Evolutionary conservation across 2,329 filamentous ascomycete genomes (phyloP).

Genomic region (Scedosporium dehoogii): DNA sequence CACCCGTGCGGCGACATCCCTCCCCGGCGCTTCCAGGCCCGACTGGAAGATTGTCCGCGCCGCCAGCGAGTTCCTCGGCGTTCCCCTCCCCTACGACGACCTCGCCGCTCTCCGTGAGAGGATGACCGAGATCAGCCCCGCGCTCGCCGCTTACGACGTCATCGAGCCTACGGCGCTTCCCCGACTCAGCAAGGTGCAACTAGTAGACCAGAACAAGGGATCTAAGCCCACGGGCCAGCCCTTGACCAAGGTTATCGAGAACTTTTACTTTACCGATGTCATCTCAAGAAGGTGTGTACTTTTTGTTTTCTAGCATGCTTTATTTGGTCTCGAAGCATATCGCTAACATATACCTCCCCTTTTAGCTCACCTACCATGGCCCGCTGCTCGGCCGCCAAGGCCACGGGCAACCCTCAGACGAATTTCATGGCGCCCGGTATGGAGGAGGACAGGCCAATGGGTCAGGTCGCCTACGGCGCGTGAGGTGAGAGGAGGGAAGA

Average conservation of each 20-base stretch:
- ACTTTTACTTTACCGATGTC: slow-evolving; percentile 97
- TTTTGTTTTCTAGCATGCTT: neutral
- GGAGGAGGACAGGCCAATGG: slow-evolving; percentile 51
- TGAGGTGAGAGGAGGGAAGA: slow-evolving; percentile 20
- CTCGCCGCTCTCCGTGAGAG: slow-evolving; percentile 81
- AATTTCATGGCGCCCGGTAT: slow-evolving; percentile 70
- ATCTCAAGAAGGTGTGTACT: slow-evolving; percentile 81
- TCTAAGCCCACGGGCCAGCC: slow-evolving; percentile 60
- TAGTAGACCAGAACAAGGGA: slow-evolving; percentile 95
- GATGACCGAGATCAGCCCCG: slow-evolving; percentile 90
- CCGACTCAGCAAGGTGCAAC: slow-evolving; percentile 80
- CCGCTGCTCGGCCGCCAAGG: slow-evolving; percentile 89
- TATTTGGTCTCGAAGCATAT: neutral
- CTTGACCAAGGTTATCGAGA: slow-evolving; percentile 77
- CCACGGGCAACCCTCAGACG: slow-evolving; percentile 64
- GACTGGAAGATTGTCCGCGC: slow-evolving; percentile 99
- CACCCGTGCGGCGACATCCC: slow-evolving; percentile 77
- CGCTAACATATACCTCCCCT: neutral
- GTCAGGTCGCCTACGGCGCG: slow-evolving; percentile 49
- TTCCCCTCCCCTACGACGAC: slow-evolving; percentile 85
- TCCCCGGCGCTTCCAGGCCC: slow-evolving; percentile 82
- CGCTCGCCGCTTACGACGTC: slow-evolving; percentile 80
- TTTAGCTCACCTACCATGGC: slow-evolving; percentile 93
- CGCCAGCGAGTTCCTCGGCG: slow-evolving; percentile 80
- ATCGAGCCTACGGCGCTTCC: slow-evolving; percentile 70